Percentiles rank a stretch among this genome's conserved stretches.
Evolutionary conservation across 495 filamentous ascomycete species (phyloP).

Genomic region (Cercophora newfieldiana): DNA sequence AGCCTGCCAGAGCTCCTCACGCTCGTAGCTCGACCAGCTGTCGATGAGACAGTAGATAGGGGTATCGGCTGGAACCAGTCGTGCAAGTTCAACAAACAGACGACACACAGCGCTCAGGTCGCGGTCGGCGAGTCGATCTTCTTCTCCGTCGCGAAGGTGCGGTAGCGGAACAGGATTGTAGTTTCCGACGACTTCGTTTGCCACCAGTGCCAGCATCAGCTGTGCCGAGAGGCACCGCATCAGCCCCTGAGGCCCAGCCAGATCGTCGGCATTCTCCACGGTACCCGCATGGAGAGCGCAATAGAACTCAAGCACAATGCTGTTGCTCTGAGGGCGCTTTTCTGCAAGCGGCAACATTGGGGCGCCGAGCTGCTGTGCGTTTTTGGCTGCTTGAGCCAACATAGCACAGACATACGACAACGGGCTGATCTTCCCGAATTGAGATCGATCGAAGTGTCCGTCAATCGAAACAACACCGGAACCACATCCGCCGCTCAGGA

Average conservation of each 20-base stretch:
- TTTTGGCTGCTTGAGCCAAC: slow-evolving; percentile 3
- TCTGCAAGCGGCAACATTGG: slow-evolving; percentile 1
- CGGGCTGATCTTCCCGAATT: slow-evolving; percentile 16
- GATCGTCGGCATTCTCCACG: slow-evolving; percentile 11
- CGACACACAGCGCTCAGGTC: slow-evolving; percentile 13
- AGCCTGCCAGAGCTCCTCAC: slow-evolving; percentile 9
- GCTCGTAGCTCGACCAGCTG: slow-evolving; percentile 17
- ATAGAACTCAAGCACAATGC: slow-evolving; percentile 15
- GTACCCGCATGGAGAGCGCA: slow-evolving; percentile 12
- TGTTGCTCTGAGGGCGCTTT: background rate
- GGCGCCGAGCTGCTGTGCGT: background rate
- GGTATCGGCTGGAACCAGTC: background rate
- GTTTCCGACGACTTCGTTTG: slow-evolving; percentile 2
- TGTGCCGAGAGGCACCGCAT: slow-evolving; percentile 14
- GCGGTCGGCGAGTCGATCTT: background rate
- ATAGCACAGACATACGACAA: slow-evolving; percentile 19
- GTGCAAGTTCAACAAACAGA: slow-evolving; percentile 11
- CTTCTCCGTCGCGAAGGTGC: slow-evolving; percentile 13
- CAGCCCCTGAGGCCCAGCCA: slow-evolving; percentile 16
- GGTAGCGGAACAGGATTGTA: slow-evolving; percentile 1
- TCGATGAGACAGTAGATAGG: slow-evolving; percentile 18
- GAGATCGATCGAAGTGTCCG: slow-evolving; percentile 16
- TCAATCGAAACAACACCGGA: slow-evolving; percentile 14
- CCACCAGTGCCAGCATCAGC: slow-evolving; percentile 15
- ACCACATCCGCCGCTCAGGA: background rate